A percentile compares a stretch with the other conserved stretches of the same genome.
Evolutionary conservation across 108 stramenopile genomes (phyloP).

Genomic region (Parietichytrium sp.): DNA sequence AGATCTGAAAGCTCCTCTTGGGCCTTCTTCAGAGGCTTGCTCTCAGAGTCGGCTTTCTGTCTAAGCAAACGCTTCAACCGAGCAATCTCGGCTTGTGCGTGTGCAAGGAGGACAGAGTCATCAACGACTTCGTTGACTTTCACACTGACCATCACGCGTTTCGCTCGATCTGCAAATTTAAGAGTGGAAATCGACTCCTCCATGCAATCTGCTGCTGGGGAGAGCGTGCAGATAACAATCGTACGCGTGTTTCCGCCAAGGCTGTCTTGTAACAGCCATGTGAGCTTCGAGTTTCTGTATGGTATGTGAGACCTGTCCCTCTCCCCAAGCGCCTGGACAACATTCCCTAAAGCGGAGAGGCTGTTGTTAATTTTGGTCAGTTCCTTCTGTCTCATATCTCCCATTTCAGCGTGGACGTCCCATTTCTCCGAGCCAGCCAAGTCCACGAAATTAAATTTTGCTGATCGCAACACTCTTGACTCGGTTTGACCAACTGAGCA

Average conservation of each 20-base stretch:
- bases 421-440: constrained; percentile 70
- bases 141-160: constrained; percentile 53
- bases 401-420: constrained; percentile 60
- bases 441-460: constrained; percentile 65
- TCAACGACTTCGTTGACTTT: constrained; percentile 51
- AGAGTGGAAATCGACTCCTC: constrained; percentile 65
- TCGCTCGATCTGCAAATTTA: constrained; percentile 62
- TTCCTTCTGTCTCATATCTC: constrained; percentile 58
- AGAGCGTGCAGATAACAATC: constrained; percentile 61
- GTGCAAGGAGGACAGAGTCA: constrained; percentile 35
- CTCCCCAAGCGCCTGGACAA: constrained; percentile 58
- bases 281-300: constrained; percentile 66
- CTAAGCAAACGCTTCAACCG: constrained; percentile 31
- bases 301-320: constrained; percentile 53
- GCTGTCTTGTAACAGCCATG: constrained; percentile 64
- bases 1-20: no score
- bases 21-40: background rate
- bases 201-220: constrained; percentile 52
- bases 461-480: constrained; percentile 57
- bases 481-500: constrained; percentile 48
- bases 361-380: constrained; percentile 60
- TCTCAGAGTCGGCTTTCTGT: background rate
- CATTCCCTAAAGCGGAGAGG: constrained; percentile 61
- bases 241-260: constrained; percentile 64
- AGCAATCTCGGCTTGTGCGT: constrained; percentile 44